phyloP scores from a whole-genome alignment of 768 basidiomycete species.

The Phanerochaete sordida region DNA sequence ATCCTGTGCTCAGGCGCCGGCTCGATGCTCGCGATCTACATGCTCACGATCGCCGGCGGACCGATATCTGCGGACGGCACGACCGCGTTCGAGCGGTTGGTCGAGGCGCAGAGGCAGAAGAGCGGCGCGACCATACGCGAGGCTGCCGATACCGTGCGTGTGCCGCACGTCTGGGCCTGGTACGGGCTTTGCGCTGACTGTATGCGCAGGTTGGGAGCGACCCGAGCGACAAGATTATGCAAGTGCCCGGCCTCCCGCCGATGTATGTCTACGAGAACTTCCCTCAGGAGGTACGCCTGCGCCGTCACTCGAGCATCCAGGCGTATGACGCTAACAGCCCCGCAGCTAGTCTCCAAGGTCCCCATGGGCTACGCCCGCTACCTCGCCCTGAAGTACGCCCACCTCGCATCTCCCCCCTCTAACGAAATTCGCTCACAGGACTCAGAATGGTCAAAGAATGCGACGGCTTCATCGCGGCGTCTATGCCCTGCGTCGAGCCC shows the following conservation, averaged over 20 bases:
- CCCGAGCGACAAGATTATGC: conserved; percentile 6
- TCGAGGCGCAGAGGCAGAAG: not conserved
- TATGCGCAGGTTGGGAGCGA: not conserved
- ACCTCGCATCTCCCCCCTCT: too few species aligned
- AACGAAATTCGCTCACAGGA: too few species aligned
- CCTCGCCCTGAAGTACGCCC: not conserved
- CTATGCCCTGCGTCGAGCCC: conserved; percentile 15
- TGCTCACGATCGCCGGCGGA: not conserved
- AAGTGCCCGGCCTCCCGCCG: conserved; percentile 18
- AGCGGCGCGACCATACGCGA: not conserved
- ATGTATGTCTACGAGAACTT: conserved; percentile 20
- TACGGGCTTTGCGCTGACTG: too few species aligned
- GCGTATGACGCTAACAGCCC: too few species aligned
- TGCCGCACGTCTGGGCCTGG: too few species aligned
- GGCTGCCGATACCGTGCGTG: not conserved
- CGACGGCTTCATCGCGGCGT: conserved; percentile 17
- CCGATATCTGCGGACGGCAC: not conserved
- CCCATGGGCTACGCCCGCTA: not conserved
- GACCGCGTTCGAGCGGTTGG: not conserved
- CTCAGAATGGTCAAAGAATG: not conserved
- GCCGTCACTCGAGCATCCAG: too few species aligned
- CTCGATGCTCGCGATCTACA: not conserved
- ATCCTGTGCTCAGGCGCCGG: not conserved
- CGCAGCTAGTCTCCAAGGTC: not conserved
- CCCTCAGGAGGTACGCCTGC: conserved; percentile 17